These are phyloP conservation scores for Candida arabinofermentans DNA, from an alignment of 805 yeast species.

Conservation along the genomic window DNA sequence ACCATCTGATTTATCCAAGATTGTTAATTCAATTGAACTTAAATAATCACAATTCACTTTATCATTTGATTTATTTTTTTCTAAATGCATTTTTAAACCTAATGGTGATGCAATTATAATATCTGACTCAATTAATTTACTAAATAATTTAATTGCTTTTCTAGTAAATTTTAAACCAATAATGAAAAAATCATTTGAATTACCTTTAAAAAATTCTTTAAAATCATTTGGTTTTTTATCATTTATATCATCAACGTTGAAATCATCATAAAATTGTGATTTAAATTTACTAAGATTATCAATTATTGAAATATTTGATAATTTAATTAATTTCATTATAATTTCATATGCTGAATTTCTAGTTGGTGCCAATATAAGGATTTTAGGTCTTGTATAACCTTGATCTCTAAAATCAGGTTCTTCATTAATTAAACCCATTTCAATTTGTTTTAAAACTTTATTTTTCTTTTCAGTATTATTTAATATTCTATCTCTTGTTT, in stretches of 20 bases:
- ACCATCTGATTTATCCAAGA: conserved; percentile 82
- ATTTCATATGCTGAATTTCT: conserved; percentile 72
- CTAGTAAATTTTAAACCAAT: conserved; percentile 89
- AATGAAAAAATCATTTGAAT: conserved; percentile 87
- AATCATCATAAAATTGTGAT: conserved; percentile 58
- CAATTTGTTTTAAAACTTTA: conserved; percentile 30
- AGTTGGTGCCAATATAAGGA: conserved; percentile 77
- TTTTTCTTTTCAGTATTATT: conserved; percentile 66
- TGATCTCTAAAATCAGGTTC: conserved; percentile 80
- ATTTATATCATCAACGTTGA: conserved; percentile 27
- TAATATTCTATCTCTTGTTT: conserved; percentile 81
- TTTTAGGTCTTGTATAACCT: conserved; percentile 93
- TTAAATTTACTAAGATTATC: conserved; percentile 78
- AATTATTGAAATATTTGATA: conserved; percentile 67
- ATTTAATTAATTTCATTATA: conserved; percentile 53
- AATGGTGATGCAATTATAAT: conserved; percentile 87
- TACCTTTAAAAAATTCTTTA: conserved; percentile 75
- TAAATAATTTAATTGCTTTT: conserved; percentile 77
- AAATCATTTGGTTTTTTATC: conserved; percentile 79
- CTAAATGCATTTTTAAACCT: conserved; percentile 77
- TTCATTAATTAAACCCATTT: conserved; percentile 31
- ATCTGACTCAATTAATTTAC: conserved; percentile 82
- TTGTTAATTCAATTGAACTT: conserved; percentile 78
- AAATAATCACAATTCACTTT: conserved; percentile 69
- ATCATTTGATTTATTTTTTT: conserved; percentile 43